These are phyloP conservation scores for Hordeum marinum DNA, from an alignment of 176 grass and related monocot genomes.

Conservation along the genomic window DNA sequence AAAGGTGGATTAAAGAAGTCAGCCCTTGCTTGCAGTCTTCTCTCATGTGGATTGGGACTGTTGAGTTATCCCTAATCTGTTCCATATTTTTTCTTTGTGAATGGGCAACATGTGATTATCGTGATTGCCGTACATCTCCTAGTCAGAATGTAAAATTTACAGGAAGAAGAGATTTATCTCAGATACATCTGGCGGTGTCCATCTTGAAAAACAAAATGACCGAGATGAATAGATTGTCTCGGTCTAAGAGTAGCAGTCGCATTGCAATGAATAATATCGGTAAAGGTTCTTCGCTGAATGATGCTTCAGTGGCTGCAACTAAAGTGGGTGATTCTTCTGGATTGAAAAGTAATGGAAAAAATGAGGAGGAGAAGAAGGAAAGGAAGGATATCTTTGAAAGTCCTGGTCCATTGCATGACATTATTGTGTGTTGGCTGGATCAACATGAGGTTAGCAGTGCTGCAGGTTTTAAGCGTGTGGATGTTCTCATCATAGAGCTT, in stretches of 20 bases:
- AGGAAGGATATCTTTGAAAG: conserved; percentile 73
- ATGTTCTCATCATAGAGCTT: conserved; percentile 79
- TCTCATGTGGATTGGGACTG: conserved; percentile 90
- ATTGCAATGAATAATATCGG: conserved; percentile 33
- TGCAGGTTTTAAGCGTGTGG: conserved; percentile 68
- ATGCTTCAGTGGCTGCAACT: conserved; percentile 31
- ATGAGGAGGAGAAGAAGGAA: conserved; percentile 53
- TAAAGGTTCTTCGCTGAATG: conserved; percentile 55
- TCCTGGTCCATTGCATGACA: conserved; percentile 93
- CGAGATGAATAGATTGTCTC: conserved; percentile 60
- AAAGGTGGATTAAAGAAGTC: conserved; percentile 94
- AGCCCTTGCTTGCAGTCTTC: conserved; percentile 92
- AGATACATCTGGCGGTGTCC: conserved; percentile 80
- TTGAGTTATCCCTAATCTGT: conserved; percentile 85
- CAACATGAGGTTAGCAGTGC: conserved; percentile 80
- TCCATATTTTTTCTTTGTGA: conserved; percentile 98
- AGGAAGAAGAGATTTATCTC: conserved; percentile 87
- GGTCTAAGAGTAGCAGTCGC: conserved; percentile 48
- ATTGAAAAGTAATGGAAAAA: conserved; percentile 40
- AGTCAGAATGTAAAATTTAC: conserved; percentile 67
- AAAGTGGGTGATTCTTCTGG: conserved; percentile 28
- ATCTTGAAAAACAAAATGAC: conserved; percentile 91
- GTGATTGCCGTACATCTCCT: conserved; percentile 70
- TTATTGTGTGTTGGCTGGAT: conserved; percentile 97
- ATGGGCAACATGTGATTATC: conserved; percentile 98